Percentiles rank a stretch among this genome's conserved stretches.
phyloP scores from a whole-genome alignment of 768 basidiomycete species.

The Paxillus involutus region DNA sequence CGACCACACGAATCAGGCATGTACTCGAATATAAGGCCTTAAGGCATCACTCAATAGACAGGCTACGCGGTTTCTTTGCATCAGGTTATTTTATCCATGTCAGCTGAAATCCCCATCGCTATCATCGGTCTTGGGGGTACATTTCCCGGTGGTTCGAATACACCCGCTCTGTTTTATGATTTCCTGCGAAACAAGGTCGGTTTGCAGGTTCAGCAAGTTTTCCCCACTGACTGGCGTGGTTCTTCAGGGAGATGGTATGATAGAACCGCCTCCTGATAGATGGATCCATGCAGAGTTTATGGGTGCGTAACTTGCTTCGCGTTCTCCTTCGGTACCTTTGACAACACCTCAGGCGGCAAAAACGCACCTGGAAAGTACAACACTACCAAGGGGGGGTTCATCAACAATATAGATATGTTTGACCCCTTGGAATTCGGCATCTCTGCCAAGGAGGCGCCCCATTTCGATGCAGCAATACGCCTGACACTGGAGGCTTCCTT shows the following conservation, averaged over 20 bases:
- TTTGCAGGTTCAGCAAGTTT: background rate
- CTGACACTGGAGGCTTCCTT: conserved; percentile 20
- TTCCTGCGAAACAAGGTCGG: conserved; percentile 12
- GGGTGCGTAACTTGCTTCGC: background rate
- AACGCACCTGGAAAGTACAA: conserved; percentile 13
- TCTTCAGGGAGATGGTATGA: conserved; percentile 14
- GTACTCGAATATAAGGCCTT: too few relatives aligned
- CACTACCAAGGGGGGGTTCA: conserved; percentile 13
- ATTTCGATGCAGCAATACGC: conserved; percentile 17
- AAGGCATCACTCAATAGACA: too few relatives aligned
- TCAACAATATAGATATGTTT: conserved; percentile 17
- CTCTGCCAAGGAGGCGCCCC: conserved; percentile 16
- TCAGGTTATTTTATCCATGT: background rate
- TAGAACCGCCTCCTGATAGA: conserved; percentile 9
- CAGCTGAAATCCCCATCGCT: conserved; percentile 11
- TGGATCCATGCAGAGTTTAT: conserved; percentile 13
- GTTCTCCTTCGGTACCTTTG: background rate
- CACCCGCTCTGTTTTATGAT: conserved; percentile 11
- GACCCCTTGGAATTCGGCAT: conserved; percentile 24
- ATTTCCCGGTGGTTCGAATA: conserved; percentile 13
- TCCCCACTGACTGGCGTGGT: background rate
- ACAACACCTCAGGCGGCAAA: conserved; percentile 1
- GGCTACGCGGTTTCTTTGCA: too few relatives aligned
- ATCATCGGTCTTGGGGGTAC: conserved; percentile 13
- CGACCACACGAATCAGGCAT: too few relatives aligned